Percentiles rank a stretch among this genome's conserved stretches.
Conservation (phyloP, 2,329 filamentous ascomycete species). For the Aspergillus transmontanensis region DNA sequence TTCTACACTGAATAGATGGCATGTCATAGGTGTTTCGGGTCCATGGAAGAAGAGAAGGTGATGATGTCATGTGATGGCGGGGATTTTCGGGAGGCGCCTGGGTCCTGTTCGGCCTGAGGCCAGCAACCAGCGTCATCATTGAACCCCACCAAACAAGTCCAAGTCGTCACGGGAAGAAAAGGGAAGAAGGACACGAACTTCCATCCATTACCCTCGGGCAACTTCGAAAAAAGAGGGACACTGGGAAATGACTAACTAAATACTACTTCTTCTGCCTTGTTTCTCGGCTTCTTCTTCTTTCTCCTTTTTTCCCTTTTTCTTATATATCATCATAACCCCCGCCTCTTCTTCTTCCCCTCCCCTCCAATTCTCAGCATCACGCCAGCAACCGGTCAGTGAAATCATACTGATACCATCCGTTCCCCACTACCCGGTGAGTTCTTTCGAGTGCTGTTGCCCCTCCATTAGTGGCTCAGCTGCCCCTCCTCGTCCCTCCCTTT, state of each 20-base stretch:
- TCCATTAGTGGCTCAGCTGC: slow-evolving; percentile 19
- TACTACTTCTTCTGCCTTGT: slow-evolving; percentile 4
- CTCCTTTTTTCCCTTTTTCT: neutral
- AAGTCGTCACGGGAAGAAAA: slow-evolving; percentile 5
- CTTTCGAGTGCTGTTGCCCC: slow-evolving; percentile 23
- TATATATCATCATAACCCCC: neutral
- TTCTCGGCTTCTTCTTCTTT: neutral
- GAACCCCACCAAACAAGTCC: slow-evolving; percentile 20
- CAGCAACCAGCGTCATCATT: slow-evolving; percentile 19
- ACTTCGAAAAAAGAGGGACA: neutral
- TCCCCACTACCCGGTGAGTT: slow-evolving; percentile 42
- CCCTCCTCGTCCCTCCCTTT: slow-evolving; percentile 17
- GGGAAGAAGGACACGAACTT: neutral
- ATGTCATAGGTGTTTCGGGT: neutral
- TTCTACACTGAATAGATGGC: neutral
- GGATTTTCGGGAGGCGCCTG: slow-evolving; percentile 24
- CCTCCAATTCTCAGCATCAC: neutral
- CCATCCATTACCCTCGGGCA: slow-evolving; percentile 2
- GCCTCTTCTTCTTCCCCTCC: neutral
- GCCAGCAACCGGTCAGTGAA: slow-evolving; percentile 21
- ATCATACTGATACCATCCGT: slow-evolving; percentile 41
- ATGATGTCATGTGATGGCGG: slow-evolving; percentile 32
- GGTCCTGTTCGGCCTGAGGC: slow-evolving; percentile 18
- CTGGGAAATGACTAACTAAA: neutral
- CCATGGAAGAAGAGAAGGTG: slow-evolving; percentile 7